Percentiles rank a stretch among this genome's conserved stretches.
phyloP scores from a whole-genome alignment of 2,329 filamentous ascomycete species.

The Xylaria sp. region DNA sequence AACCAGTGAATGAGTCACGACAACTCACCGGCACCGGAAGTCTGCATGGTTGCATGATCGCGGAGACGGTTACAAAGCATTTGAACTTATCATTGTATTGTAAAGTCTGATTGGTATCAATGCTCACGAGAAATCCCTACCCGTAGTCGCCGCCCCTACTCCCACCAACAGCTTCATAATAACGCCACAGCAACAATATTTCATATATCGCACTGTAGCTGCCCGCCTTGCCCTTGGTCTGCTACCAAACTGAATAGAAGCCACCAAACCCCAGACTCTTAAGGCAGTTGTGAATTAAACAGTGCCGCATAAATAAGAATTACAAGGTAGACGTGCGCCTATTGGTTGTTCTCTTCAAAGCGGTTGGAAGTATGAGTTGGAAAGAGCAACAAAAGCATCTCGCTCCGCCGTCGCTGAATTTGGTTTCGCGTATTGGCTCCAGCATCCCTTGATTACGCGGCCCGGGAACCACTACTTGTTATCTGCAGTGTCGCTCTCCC shows the following conservation, averaged over 20 bases:
- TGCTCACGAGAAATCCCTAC: background rate
- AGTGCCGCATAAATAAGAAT: constrained; percentile 4
- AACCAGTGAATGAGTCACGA: constrained; percentile 14
- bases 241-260: background rate
- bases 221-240: background rate
- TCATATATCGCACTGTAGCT: background rate
- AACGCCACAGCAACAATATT: background rate
- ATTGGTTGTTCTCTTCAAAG: background rate
- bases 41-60: background rate
- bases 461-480: background rate
- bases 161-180: background rate
- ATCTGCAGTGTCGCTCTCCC: too few species aligned
- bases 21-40: constrained; percentile 16
- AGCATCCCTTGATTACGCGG: background rate
- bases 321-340: background rate
- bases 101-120: background rate
- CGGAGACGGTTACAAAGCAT: background rate
- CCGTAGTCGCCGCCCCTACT: background rate
- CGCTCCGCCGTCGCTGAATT: background rate
- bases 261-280: constrained; percentile 6
- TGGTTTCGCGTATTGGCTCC: background rate
- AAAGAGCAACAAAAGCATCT: background rate
- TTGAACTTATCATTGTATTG: background rate
- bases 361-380: background rate
- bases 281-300: background rate